A percentile compares a stretch with the other conserved stretches of the same genome.
Conservation (phyloP, 2,329 filamentous ascomycete species). For the Chrysoporthe puriensis region DNA sequence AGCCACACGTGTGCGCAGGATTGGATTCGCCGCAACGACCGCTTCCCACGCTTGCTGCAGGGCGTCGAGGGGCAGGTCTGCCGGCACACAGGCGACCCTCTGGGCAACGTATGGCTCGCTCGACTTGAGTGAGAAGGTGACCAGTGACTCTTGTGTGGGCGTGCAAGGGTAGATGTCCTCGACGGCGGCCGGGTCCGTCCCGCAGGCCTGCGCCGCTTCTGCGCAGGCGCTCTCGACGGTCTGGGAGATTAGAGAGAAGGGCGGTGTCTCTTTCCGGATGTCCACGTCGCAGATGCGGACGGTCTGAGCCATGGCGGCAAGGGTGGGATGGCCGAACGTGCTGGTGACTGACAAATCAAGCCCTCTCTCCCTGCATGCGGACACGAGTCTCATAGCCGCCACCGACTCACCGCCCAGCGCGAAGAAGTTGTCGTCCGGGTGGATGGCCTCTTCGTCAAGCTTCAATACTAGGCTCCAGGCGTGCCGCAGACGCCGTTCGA, state of each 20-base stretch:
- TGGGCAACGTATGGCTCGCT: slow-evolving; percentile 42
- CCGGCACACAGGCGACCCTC: slow-evolving; percentile 32
- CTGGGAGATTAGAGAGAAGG: slow-evolving; percentile 35
- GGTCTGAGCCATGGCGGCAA: slow-evolving; percentile 49
- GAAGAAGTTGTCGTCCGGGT: slow-evolving; percentile 46
- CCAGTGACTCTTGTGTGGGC: slow-evolving; percentile 42
- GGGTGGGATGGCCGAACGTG: slow-evolving; percentile 46
- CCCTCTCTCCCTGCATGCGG: slow-evolving; percentile 40
- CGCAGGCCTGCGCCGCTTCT: slow-evolving; percentile 34
- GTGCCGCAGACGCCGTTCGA: slow-evolving; percentile 38
- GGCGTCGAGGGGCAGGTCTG: slow-evolving; percentile 29
- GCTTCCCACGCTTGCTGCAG: slow-evolving; percentile 38
- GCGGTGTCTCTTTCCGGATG: slow-evolving; percentile 31
- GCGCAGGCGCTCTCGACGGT: slow-evolving; percentile 27
- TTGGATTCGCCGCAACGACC: slow-evolving; percentile 34
- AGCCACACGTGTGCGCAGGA: slow-evolving; percentile 41
- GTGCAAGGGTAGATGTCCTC: slow-evolving; percentile 46
- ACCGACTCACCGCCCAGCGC: slow-evolving; percentile 51
- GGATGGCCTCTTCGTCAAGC: slow-evolving; percentile 39
- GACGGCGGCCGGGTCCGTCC: slow-evolving; percentile 30
- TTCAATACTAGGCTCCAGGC: slow-evolving; percentile 38
- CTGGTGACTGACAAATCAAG: slow-evolving; percentile 41
- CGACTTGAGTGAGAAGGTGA: slow-evolving; percentile 40
- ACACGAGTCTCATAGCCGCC: slow-evolving; percentile 48
- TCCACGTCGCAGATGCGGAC: slow-evolving; percentile 36